Conservation (phyloP, 805 yeast genomes). For the Kurtzmaniella cleridarum region DNA sequence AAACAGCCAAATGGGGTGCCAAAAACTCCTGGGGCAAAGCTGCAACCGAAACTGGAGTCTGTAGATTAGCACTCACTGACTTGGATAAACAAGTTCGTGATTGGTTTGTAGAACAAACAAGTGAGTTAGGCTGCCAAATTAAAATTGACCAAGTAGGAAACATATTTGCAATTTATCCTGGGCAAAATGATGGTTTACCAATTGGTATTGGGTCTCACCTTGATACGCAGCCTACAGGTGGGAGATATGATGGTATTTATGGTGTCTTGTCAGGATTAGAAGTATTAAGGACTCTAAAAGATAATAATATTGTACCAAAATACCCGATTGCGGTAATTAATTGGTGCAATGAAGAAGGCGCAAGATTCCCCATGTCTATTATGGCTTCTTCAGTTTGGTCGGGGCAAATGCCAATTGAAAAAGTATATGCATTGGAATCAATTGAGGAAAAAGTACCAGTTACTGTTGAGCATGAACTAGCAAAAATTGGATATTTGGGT, state of each 20-base stretch:
- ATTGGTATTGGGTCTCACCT: slow-evolving; percentile 70
- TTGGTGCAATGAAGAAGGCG: slow-evolving; percentile 81
- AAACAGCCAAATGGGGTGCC: slow-evolving; percentile 60
- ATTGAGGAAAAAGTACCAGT: slow-evolving; percentile 46
- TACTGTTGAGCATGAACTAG: slow-evolving; percentile 49
- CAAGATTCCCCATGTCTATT: slow-evolving; percentile 64
- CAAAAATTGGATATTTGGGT: slow-evolving; percentile 61
- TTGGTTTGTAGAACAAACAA: slow-evolving; percentile 56
- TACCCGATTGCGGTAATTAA: slow-evolving; percentile 60
- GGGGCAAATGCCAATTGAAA: slow-evolving; percentile 41
- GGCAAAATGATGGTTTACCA: slow-evolving; percentile 42
- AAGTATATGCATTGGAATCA: slow-evolving; percentile 47
- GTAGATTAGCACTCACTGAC: slow-evolving; percentile 58
- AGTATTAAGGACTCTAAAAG: slow-evolving; percentile 59
- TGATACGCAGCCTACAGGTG: slow-evolving; percentile 78
- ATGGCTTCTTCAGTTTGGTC: slow-evolving; percentile 71
- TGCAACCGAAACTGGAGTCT: slow-evolving; percentile 59
- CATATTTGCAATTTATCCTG: slow-evolving; percentile 62
- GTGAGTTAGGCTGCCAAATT: slow-evolving; percentile 50
- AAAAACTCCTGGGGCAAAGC: slow-evolving; percentile 55
- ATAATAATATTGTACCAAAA: slow-evolving; percentile 52
- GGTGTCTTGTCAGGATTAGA: slow-evolving; percentile 69
- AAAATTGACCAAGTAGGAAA: slow-evolving; percentile 63
- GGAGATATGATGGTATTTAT: slow-evolving; percentile 67
- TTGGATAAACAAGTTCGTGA: slow-evolving; percentile 60